These are phyloP conservation scores for Asparagopsis taxiformis DNA, from an alignment of 31 red algal genomes.

Conservation along the genomic window DNA sequence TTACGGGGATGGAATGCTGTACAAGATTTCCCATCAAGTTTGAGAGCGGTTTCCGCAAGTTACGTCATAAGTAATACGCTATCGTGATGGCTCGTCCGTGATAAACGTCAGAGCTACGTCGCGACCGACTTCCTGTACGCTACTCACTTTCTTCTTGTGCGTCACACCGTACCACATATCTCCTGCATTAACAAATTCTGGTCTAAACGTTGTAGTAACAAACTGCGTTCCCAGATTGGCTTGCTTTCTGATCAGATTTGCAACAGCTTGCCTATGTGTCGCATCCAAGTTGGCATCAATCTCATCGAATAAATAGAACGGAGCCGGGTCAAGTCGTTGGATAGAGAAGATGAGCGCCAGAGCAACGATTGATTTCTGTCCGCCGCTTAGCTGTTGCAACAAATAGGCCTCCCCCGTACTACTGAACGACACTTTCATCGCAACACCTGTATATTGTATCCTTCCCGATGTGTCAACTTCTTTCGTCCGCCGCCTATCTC, in stretches of 20 bases:
- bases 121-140: slow-evolving; percentile 43
- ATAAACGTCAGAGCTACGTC: slow-evolving; percentile 68
- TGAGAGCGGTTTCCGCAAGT: no score
- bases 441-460: slow-evolving; percentile 83
- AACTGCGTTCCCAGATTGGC: slow-evolving; percentile 84
- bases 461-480: slow-evolving; percentile 1
- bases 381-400: slow-evolving; percentile 89
- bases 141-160: slow-evolving; percentile 73
- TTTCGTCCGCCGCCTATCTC: slow-evolving; percentile 20
- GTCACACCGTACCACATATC: slow-evolving; percentile 95
- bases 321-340: slow-evolving; percentile 97
- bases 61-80: background rate
- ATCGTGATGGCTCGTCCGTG: slow-evolving; percentile 40
- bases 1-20: no score
- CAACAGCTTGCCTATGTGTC: slow-evolving; percentile 82
- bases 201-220: slow-evolving; percentile 95
- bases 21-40: no score
- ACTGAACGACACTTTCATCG: slow-evolving; percentile 87
- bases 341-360: slow-evolving; percentile 97
- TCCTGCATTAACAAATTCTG: slow-evolving; percentile 89
- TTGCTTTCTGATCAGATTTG: slow-evolving; percentile 68
- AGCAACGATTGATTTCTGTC: slow-evolving; percentile 96
- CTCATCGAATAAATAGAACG: slow-evolving; percentile 99
- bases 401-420: slow-evolving; percentile 69
- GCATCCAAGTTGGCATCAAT: slow-evolving; percentile 97